These are phyloP conservation scores for Entoloma clypeatum DNA, from an alignment of 1,284 basidiomycete genomes.

Conservation along the genomic window DNA sequence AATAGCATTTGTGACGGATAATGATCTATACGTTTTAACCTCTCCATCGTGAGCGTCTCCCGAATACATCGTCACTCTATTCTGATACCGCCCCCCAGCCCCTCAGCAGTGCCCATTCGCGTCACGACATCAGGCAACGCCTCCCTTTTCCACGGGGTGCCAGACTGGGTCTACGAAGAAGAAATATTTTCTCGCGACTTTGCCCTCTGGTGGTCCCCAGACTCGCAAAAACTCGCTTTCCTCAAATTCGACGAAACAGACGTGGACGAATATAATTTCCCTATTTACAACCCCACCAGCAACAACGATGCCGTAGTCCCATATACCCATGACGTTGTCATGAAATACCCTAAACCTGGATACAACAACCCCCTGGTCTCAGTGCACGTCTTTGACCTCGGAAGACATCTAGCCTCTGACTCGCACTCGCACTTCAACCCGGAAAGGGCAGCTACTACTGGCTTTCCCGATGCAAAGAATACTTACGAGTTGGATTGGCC, in stretches of 20 bases:
- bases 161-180: slow-evolving; percentile 98
- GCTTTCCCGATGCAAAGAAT: slow-evolving; percentile 38
- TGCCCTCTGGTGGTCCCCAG: slow-evolving; percentile 91
- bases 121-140: slow-evolving; percentile 81
- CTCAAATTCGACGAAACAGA: slow-evolving; percentile 84
- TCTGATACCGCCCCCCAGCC: slow-evolving; percentile 24
- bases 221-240: slow-evolving; percentile 78
- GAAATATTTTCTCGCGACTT: slow-evolving; percentile 77
- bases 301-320: slow-evolving; percentile 68
- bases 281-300: slow-evolving; percentile 84
- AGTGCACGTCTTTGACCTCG: slow-evolving; percentile 80
- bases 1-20: slow-evolving; percentile 78
- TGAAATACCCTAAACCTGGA: slow-evolving; percentile 93
- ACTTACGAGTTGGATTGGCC: slow-evolving; percentile 67
- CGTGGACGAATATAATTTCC: slow-evolving; percentile 84
- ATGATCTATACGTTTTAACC: slow-evolving; percentile 81
- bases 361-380: slow-evolving; percentile 86
- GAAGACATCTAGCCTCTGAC: slow-evolving; percentile 40
- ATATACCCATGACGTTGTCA: slow-evolving; percentile 73
- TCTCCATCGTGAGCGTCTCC: slow-evolving; percentile 47
- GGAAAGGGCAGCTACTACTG: slow-evolving; percentile 29
- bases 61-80: background rate
- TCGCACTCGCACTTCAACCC: no score
- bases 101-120: slow-evolving; percentile 54
- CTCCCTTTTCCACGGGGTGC: slow-evolving; percentile 90